These are phyloP conservation scores for Floccularia luteovirens DNA, from an alignment of 768 basidiomycete genomes.

Conservation along the genomic window DNA sequence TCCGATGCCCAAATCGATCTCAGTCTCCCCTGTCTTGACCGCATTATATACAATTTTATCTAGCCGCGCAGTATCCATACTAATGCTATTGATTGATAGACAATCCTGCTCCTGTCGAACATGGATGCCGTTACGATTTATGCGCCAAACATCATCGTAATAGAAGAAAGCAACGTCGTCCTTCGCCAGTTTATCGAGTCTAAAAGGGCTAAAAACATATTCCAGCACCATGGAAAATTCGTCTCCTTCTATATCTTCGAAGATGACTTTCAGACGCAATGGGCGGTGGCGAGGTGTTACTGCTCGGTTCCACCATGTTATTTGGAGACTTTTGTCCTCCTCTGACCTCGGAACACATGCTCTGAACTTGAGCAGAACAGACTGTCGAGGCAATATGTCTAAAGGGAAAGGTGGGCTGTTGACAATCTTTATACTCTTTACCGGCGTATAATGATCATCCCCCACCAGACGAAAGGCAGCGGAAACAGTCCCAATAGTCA, in stretches of 20 bases:
- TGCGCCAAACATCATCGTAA: constrained; percentile 21
- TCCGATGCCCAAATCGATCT: constrained; percentile 25
- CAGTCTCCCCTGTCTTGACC: constrained; percentile 27
- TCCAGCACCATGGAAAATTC: constrained; percentile 29
- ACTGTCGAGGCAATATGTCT: constrained; percentile 30
- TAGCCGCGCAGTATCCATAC: constrained; percentile 17
- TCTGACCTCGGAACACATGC: constrained; percentile 22
- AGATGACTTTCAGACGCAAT: constrained; percentile 24
- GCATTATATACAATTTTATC: constrained; percentile 26
- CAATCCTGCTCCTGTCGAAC: constrained; percentile 12
- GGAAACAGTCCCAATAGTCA: constrained; percentile 24
- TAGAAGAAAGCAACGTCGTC: constrained; percentile 24
- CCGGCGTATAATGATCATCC: constrained; percentile 21
- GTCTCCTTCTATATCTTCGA: constrained; percentile 30
- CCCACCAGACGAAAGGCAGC: constrained; percentile 28
- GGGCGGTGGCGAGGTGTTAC: constrained; percentile 24
- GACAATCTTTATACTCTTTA: constrained; percentile 16
- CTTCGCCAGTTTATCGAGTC: constrained; percentile 15
- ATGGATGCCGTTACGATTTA: constrained; percentile 16
- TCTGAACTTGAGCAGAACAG: constrained; percentile 19
- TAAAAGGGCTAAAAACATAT: constrained; percentile 24
- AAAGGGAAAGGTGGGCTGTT: constrained; percentile 18
- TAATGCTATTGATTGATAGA: constrained; percentile 12
- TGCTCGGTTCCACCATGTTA: constrained; percentile 25
- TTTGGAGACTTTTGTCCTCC: constrained; percentile 19